These are phyloP conservation scores for Babesia bovis DNA, from an alignment of 169 alveolate species.

Conservation along the genomic window DNA sequence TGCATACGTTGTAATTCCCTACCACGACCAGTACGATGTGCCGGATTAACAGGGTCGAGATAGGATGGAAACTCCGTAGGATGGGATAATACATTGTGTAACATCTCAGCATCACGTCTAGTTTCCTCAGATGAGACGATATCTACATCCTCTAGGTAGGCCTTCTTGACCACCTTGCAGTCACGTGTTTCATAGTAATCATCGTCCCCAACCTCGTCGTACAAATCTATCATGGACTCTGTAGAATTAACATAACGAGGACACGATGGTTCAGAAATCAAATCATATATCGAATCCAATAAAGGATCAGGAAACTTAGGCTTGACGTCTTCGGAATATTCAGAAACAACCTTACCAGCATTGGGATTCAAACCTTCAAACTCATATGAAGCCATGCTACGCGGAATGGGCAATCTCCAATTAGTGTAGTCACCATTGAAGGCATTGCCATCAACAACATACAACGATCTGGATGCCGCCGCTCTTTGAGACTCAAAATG, in stretches of 20 bases:
- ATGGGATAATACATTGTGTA: slow-evolving; percentile 48
- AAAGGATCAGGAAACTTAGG: slow-evolving; percentile 43
- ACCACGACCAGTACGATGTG: slow-evolving; percentile 75
- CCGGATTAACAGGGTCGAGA: slow-evolving; percentile 74
- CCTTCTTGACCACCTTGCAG: slow-evolving; percentile 31
- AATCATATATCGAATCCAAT: slow-evolving; percentile 34
- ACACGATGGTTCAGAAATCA: slow-evolving; percentile 11
- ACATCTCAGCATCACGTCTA: slow-evolving; percentile 34
- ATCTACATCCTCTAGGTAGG: slow-evolving; percentile 34
- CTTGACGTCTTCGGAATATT: background rate
- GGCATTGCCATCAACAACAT: slow-evolving; percentile 55
- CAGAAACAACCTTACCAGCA: slow-evolving; percentile 27
- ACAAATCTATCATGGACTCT: slow-evolving; percentile 39
- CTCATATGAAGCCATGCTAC: slow-evolving; percentile 36
- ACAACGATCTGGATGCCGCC: slow-evolving; percentile 24
- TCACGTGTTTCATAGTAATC: slow-evolving; percentile 19
- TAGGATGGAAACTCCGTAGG: slow-evolving; percentile 70
- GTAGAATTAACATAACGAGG: background rate
- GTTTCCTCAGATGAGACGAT: slow-evolving; percentile 10
- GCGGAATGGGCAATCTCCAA: slow-evolving; percentile 55
- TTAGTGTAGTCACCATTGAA: slow-evolving; percentile 55
- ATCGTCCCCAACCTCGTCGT: slow-evolving; percentile 63
- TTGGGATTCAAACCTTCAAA: slow-evolving; percentile 43
- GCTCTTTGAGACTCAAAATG: slow-evolving; percentile 15
- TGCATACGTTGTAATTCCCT: slow-evolving; percentile 70